phyloP scores from a whole-genome alignment of 176 grass and related monocot species.

The Carex littledalei region DNA sequence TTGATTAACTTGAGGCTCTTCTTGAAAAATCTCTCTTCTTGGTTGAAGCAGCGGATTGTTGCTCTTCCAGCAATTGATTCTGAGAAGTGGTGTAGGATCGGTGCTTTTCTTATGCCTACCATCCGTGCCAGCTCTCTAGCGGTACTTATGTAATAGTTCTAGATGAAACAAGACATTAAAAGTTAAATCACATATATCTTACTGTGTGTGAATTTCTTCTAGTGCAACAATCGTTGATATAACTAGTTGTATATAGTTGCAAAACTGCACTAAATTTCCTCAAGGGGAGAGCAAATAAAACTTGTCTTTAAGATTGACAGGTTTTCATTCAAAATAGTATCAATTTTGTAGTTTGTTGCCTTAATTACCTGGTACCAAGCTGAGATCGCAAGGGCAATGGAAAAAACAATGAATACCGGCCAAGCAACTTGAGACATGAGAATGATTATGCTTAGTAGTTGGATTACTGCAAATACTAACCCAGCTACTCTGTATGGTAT shows the following conservation, averaged over 20 bases:
- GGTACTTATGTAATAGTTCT: constrained; percentile 81
- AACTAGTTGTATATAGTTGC: background rate
- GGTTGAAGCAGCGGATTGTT: constrained; percentile 82
- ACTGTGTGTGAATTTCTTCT: constrained; percentile 17
- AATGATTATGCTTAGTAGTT: constrained; percentile 72
- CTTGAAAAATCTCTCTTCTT: constrained; percentile 52
- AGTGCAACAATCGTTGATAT: background rate
- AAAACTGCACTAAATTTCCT: background rate
- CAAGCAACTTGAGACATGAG: constrained; percentile 91
- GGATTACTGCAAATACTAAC: constrained; percentile 74
- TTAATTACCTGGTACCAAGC: constrained; percentile 68
- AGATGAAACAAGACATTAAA: constrained; percentile 9
- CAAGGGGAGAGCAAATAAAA: background rate
- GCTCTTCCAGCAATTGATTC: constrained; percentile 71
- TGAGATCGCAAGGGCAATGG: constrained; percentile 59
- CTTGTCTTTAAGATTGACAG: background rate
- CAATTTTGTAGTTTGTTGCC: background rate
- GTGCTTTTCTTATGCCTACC: constrained; percentile 87
- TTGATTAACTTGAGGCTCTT: constrained; percentile 60
- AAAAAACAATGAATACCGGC: constrained; percentile 75
- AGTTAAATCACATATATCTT: background rate
- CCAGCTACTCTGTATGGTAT: constrained; percentile 91
- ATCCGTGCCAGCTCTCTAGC: constrained; percentile 85
- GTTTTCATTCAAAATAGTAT: background rate
- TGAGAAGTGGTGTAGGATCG: constrained; percentile 79